phyloP scores from a whole-genome alignment of 805 yeast genomes.

The Monosporozyma servazzii region DNA sequence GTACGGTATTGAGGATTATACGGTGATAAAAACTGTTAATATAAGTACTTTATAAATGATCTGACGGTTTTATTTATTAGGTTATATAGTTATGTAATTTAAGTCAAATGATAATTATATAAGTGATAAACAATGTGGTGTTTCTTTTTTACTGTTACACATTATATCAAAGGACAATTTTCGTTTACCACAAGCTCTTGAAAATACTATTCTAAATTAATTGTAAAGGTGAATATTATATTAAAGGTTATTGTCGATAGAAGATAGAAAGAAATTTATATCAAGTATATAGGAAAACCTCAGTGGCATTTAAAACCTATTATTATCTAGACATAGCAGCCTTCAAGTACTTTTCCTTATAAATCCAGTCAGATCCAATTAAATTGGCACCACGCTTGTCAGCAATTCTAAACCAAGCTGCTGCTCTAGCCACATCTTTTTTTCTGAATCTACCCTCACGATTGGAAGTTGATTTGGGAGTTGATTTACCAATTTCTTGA shows the following conservation, averaged over 20 bases:
- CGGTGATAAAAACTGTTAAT: conserved; percentile 42
- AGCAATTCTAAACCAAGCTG: conserved; percentile 61
- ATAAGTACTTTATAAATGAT: conserved; percentile 31
- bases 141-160: neutral
- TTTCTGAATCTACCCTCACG: conserved; percentile 28
- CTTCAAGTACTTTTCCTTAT: conserved; percentile 53
- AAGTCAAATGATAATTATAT: neutral
- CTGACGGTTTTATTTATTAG: neutral
- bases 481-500: conserved; percentile 32
- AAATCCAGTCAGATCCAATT: conserved; percentile 67
- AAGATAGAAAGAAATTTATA: neutral
- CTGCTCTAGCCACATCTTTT: conserved; percentile 52
- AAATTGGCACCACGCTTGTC: conserved; percentile 51
- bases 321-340: conserved; percentile 1
- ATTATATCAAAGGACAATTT: too few species aligned
- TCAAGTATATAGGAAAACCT: neutral
- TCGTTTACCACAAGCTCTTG: too few species aligned
- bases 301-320: neutral
- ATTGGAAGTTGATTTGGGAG: conserved; percentile 1
- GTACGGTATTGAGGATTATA: conserved; percentile 54
- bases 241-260: neutral
- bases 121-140: neutral
- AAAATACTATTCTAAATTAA: too few species aligned
- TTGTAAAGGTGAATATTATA: neutral
- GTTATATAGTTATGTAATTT: neutral